These are phyloP conservation scores for Lentinus tigrinus DNA, from an alignment of 768 basidiomycete species.

Conservation along the genomic window DNA sequence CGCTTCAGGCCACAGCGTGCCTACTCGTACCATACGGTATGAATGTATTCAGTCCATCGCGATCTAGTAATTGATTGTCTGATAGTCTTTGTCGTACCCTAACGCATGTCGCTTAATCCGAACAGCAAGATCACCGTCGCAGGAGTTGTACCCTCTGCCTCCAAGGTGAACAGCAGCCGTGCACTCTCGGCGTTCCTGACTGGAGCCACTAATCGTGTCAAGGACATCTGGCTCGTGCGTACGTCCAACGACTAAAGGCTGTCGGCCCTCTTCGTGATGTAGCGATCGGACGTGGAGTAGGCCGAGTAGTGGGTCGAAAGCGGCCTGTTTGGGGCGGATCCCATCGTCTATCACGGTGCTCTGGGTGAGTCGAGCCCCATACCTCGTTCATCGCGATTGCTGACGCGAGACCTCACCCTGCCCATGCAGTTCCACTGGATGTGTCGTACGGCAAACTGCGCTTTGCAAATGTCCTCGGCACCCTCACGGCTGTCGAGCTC, in stretches of 20 bases:
- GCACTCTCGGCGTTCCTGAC: constrained; percentile 87
- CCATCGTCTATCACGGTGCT: constrained; percentile 94
- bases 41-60: not conserved
- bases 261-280: constrained; percentile 68
- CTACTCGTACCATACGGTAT: constrained; percentile 72
- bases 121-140: constrained; percentile 93
- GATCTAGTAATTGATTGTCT: too few species aligned
- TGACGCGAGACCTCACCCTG: not conserved
- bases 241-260: constrained; percentile 62
- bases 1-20: constrained; percentile 90
- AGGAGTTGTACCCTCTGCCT: constrained; percentile 56
- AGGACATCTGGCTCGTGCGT: constrained; percentile 89
- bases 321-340: constrained; percentile 75
- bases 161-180: constrained; percentile 51
- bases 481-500: constrained; percentile 79
- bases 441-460: constrained; percentile 93
- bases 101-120: constrained; percentile 95
- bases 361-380: constrained; percentile 57
- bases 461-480: constrained; percentile 89
- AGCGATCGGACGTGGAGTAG: constrained; percentile 84
- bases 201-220: constrained; percentile 80
- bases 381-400: not conserved
- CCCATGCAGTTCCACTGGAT: constrained; percentile 98
- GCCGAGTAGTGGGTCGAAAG: constrained; percentile 74
- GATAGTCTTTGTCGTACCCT: constrained; percentile 89